phyloP scores from a whole-genome alignment of 257 asterid species.

The Ocimum tenuiflorum region DNA sequence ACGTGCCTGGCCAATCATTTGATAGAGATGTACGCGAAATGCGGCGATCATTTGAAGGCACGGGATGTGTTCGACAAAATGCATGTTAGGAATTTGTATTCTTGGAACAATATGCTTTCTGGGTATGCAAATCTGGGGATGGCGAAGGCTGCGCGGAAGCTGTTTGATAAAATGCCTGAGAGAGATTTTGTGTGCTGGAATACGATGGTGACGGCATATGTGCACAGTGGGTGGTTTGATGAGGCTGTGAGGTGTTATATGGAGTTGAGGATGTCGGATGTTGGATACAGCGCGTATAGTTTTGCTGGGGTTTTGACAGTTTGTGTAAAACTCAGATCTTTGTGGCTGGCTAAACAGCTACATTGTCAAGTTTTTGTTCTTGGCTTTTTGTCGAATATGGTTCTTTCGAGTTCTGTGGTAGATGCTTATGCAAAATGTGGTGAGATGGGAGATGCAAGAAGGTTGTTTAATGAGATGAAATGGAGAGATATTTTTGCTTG shows the following conservation, averaged over 20 bases:
- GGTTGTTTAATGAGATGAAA: conserved; percentile 57
- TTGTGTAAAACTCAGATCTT: conserved; percentile 54
- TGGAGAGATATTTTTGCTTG: conserved; percentile 56
- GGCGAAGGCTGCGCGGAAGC: conserved; percentile 46
- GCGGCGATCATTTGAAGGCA: conserved; percentile 63
- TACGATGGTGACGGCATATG: conserved; percentile 59
- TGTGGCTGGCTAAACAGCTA: conserved; percentile 48
- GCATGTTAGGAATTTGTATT: conserved; percentile 54
- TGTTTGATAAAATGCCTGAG: conserved; percentile 68
- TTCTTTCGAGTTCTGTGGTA: conserved; percentile 54
- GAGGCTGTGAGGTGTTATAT: conserved; percentile 47
- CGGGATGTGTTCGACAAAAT: conserved; percentile 67
- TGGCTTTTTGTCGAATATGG: conserved; percentile 53
- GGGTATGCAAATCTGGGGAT: conserved; percentile 61
- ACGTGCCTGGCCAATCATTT: conserved; percentile 57
- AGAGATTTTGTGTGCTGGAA: conserved; percentile 73
- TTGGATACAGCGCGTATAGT: conserved; percentile 56
- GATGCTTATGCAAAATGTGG: conserved; percentile 72
- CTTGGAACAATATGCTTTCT: conserved; percentile 80
- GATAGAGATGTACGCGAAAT: conserved; percentile 52
- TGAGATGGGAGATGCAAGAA: conserved; percentile 46
- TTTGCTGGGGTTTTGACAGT: conserved; percentile 55
- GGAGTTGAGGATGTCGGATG: conserved; percentile 43
- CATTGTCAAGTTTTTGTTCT: conserved; percentile 57
- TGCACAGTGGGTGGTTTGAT: conserved; percentile 39